Evolutionary conservation across 192 early-diverging fungal species (phyloP), one percentile per base, ranked within the genome.

Genomic region (Helicostylum pulchrum): DNA sequence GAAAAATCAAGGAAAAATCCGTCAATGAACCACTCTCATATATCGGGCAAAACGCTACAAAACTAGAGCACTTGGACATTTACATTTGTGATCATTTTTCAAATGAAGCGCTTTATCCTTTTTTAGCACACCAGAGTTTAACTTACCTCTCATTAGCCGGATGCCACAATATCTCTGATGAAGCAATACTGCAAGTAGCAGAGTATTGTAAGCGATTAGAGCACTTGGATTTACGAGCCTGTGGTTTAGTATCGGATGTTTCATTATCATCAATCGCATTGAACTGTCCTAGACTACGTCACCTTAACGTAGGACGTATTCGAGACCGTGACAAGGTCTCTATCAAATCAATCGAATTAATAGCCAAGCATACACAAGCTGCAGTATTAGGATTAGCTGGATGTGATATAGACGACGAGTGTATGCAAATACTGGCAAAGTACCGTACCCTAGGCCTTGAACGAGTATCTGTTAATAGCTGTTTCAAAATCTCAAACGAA

Each of bases 41-140:
- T 36, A 67, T 71, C n/a, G 66, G 68, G 2, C 30, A 57, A 8
- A 12, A 65, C 53, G 42, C 70, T 32, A 44, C 59, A 17, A 65
- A 72, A n/a, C 52, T 83, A 3, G 65, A 67, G 10, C 68, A 62
- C 4, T 59, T 83, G 42, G 78, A 83, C 30, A 72, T 83, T 12
- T 83, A 83, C n/a, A 83, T 83, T 32, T 83, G 81, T 20, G 81
- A 80, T 30, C 70, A 77, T 48, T 57, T 83, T 0, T 67, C 75
- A 7, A 77, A 80, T 43, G 60, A 53, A 32, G 71, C 74, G 9
- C 71, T 83, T 15, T 49, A 70, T 4, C 44, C 72, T 4, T 74
- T 83, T 21, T 53, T 76, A 1, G 71, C 48, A 30, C 73, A 64
- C 65, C 31, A 39, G 17, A 17, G 21, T 51, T 17, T 82, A 1